Evolutionary conservation across 352 stramenopile genomes (phyloP).

Genomic region (Pythium brassicae): DNA sequence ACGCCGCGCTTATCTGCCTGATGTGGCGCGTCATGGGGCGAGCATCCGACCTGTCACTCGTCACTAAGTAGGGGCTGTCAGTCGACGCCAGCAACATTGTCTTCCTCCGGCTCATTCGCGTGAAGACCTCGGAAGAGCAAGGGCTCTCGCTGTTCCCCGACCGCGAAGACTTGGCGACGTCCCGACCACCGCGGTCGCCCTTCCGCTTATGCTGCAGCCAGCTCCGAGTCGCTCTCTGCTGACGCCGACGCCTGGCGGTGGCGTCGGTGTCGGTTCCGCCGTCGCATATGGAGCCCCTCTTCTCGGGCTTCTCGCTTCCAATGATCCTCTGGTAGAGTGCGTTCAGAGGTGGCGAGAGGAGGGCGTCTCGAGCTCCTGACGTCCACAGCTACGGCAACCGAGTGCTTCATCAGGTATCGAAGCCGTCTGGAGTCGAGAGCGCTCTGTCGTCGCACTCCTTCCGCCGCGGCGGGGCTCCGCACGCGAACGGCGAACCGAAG

Average conservation of each 20-base stretch:
- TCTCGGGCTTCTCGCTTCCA: background rate
- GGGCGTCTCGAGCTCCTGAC: background rate
- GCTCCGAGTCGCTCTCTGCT: constrained; percentile 13
- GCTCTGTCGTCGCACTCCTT: constrained; percentile 26
- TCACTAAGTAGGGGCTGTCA: constrained; percentile 22
- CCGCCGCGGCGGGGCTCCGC: constrained; percentile 14
- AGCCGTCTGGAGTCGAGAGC: background rate
- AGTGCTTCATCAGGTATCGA: background rate
- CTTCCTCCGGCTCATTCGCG: constrained; percentile 21
- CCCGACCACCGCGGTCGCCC: constrained; percentile 13
- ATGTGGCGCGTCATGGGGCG: constrained; percentile 33
- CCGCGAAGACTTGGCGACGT: constrained; percentile 12
- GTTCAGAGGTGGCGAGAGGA: no score
- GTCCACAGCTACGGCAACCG: constrained; percentile 3
- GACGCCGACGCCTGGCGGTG: constrained; percentile 2
- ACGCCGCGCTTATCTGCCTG: constrained; percentile 24
- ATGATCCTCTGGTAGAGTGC: no score
- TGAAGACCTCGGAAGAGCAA: constrained; percentile 28
- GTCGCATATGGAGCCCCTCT: background rate
- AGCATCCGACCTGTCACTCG: constrained; percentile 20
- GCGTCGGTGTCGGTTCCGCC: background rate
- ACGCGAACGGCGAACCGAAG: constrained; percentile 15
- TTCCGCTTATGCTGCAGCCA: constrained; percentile 16
- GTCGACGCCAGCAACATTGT: constrained; percentile 13
- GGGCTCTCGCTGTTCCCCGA: constrained; percentile 23